A percentile compares a stretch with the other conserved stretches of the same genome.
Evolutionary conservation across 768 basidiomycete species (phyloP).

Genomic region (Boletus subparvulus): DNA sequence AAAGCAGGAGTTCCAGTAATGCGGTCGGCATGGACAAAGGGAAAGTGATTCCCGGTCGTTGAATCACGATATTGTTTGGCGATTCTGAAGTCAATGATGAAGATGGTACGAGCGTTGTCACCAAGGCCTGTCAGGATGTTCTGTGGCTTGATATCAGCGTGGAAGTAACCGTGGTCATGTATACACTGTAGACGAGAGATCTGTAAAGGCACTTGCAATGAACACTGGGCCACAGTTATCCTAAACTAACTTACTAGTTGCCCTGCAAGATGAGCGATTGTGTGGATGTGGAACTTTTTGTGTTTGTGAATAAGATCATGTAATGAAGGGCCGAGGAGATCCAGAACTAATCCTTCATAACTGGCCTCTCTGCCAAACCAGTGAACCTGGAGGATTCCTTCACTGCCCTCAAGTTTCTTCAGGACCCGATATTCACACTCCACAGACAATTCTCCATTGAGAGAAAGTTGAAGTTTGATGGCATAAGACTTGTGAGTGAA

Average conservation of each 20-base stretch:
- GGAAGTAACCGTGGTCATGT: not conserved
- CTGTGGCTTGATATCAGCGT: not conserved
- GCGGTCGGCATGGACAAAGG: not conserved
- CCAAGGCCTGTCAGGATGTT: not conserved
- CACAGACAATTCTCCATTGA: no score
- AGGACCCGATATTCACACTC: no score
- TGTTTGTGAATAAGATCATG: not conserved
- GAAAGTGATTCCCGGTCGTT: not conserved
- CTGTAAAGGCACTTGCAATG: no score
- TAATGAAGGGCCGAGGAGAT: not conserved
- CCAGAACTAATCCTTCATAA: not conserved
- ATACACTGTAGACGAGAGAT: not conserved
- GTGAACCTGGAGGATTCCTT: not conserved
- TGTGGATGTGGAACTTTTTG: not conserved
- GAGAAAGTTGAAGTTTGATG: no score
- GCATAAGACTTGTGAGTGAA: no score
- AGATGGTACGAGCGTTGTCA: not conserved
- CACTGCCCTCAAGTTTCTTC: no score
- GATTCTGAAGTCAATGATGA: not conserved
- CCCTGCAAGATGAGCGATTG: not conserved
- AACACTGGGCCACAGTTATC: no score
- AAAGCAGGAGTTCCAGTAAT: not conserved
- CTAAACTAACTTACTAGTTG: no score
- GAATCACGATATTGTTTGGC: not conserved
- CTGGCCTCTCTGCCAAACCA: not conserved